phyloP scores from a whole-genome alignment of 2,329 filamentous ascomycete species.

The Plenodomus lindquistii region DNA sequence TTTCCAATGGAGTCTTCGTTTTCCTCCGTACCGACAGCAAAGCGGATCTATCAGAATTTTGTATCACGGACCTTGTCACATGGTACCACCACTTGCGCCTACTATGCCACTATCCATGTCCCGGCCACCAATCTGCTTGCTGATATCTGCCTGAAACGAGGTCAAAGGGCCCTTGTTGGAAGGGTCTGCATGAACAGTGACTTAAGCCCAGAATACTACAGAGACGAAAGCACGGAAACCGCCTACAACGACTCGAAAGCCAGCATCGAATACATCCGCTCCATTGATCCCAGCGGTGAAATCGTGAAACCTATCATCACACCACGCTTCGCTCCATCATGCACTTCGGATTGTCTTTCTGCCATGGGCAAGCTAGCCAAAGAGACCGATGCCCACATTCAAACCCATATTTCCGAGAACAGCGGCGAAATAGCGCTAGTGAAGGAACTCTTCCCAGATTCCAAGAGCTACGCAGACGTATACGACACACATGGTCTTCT shows the following conservation, averaged over 20 bases:
- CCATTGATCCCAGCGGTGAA: slow-evolving; percentile 65
- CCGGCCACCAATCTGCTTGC: slow-evolving; percentile 88
- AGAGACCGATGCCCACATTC: slow-evolving; percentile 68
- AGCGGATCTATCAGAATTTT: slow-evolving; percentile 74
- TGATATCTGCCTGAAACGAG: slow-evolving; percentile 74
- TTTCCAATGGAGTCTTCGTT: slow-evolving; percentile 89
- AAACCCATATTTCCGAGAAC: slow-evolving; percentile 93
- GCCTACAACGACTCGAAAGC: slow-evolving; percentile 58
- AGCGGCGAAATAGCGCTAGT: slow-evolving; percentile 73
- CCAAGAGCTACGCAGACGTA: slow-evolving; percentile 70
- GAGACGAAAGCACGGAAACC: slow-evolving; percentile 67
- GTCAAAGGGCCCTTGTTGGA: slow-evolving; percentile 89
- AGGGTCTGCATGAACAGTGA: slow-evolving; percentile 89
- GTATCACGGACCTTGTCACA: slow-evolving; percentile 81
- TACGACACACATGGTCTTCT: slow-evolving; percentile 77
- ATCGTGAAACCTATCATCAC: slow-evolving; percentile 83
- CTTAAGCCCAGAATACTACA: slow-evolving; percentile 75
- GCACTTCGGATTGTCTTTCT: slow-evolving; percentile 59
- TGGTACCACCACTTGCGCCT: slow-evolving; percentile 92
- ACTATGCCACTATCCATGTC: slow-evolving; percentile 90
- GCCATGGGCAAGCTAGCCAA: slow-evolving; percentile 67
- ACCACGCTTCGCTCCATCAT: slow-evolving; percentile 63
- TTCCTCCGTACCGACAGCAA: slow-evolving; percentile 63
- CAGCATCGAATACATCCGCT: slow-evolving; percentile 61
- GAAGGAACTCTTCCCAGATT: slow-evolving; percentile 66